Base-by-base conservation (phyloP, 306 rosid species). In the Cucurbita maxima region DNA sequence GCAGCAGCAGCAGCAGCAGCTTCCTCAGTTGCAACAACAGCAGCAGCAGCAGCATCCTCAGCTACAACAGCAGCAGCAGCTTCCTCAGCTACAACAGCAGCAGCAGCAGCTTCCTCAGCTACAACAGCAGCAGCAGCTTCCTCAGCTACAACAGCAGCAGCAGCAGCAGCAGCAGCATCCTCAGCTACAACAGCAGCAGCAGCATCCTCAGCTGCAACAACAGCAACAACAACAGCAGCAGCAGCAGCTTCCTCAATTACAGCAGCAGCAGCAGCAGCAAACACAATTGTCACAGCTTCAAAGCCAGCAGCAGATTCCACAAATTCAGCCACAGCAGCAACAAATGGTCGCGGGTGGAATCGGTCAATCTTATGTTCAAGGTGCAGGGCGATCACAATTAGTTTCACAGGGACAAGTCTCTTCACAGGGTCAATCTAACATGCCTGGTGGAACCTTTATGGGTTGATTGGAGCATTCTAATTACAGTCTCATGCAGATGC, bases 311-410 rank as follows among this genome's bases (percentile, higher is more conserved):
- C 84, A 68, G n/a, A 58, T 79, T 10, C 67, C 80, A 2, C 90
- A 84, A 48, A 92, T 86, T 79, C 98, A 88, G 51, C 96, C 88
- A 80, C 90, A 84, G n/a, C 96, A 87, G 79, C 98, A 87, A 57
- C 96, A 91, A 82, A 85, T 94, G 90, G 96, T 86, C 61, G 87
- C 92, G 8, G 54, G 86, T 1, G 97, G 97, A 67, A 88, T 94
- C 79, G 76, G 90, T 77, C 97, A 90, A 72, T 74, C 82, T 14
- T 89, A 94, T 56, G 90, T 83, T 77, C 99, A 91, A 86, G 97
- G 96, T 62, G 83, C 89, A 6, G 92, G 90, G 18, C 76, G 97
- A 73, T 79, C 96, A 3, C 98, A 94, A 19, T 30, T 90, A 83
- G 92, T 90, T 76, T 74, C 97, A 12, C 96, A 88, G 69, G 97